phyloP scores from a whole-genome alignment of 176 grass and related monocot species.

The Aechmea fasciata region DNA sequence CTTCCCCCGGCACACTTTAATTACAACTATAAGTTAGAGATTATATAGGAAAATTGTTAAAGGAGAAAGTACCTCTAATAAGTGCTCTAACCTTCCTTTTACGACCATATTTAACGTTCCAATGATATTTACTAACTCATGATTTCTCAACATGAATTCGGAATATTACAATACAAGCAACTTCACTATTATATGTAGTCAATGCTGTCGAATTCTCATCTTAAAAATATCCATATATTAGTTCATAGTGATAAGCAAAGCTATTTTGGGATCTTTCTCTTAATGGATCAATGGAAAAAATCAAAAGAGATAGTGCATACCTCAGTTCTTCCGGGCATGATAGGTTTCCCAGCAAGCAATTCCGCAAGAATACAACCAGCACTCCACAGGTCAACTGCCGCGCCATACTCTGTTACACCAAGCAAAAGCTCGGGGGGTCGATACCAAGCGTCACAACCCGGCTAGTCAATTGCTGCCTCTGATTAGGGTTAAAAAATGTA shows the following conservation, averaged over 20 bases:
- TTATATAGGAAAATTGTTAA: too few relatives aligned
- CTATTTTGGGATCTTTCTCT: not conserved
- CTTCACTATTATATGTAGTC: too few relatives aligned
- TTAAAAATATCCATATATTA: too few relatives aligned
- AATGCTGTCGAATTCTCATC: too few relatives aligned
- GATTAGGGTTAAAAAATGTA: slow-evolving; percentile 85
- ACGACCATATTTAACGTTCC: too few relatives aligned
- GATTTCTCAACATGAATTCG: too few relatives aligned
- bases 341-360: slow-evolving; percentile 86
- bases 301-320: slow-evolving; percentile 26
- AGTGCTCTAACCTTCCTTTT: too few relatives aligned
- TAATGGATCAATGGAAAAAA: slow-evolving; percentile 9
- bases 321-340: slow-evolving; percentile 99
- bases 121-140: too few relatives aligned
- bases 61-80: too few relatives aligned
- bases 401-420: slow-evolving; percentile 82
- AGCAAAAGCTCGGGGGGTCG: slow-evolving; percentile 93
- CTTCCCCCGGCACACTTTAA: not conserved
- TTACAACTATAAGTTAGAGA: too few relatives aligned
- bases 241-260: too few relatives aligned
- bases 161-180: too few relatives aligned
- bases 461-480: slow-evolving; percentile 87
- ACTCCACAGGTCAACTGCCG: slow-evolving; percentile 92
- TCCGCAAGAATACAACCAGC: slow-evolving; percentile 95
- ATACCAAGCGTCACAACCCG: slow-evolving; percentile 98